Base-by-base conservation (phyloP, 495 filamentous ascomycete species). In the Talaromyces ruber region DNA sequence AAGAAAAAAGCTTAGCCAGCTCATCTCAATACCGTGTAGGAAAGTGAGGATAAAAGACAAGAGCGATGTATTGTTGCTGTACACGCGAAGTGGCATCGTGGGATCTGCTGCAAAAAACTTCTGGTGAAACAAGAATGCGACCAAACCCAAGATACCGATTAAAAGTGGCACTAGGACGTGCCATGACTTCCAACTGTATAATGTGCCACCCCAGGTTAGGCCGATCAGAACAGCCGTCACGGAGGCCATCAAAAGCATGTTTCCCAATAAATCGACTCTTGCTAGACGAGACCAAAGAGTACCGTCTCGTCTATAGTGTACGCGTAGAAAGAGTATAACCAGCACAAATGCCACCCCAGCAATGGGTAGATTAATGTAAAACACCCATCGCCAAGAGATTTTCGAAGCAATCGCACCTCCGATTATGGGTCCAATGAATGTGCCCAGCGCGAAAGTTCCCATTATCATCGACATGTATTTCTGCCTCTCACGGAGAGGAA, bases 331-430 rank as follows among this genome's bases (percentile, higher is more conserved):
- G 59, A 79, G 56, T 63, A 83, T 74, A 47, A 86, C 14, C 60
- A 78, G 81, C 25, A 77, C 73, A 0, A 84, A 81, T 1, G 75
- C 70, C 11, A 74, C 63, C 8, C 65, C 84, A 26, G 73, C 78
- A 14, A 86, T 70, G 22, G 74, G 63, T 9, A 86, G 67, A 64
- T 86, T 88, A 65, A 88, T 79, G 69, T 83, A 88, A 66, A 87
- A 87, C 51, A 80, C 80, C 83, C 81, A 82, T 16, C 81, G 57
- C 79, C 78, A 82, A 0, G 72, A 75, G 37, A 74, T 72, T 21
- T 60, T 76, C 22, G 78, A 45, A 11, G 84, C 84, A 66, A 89
- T 85, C 0, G 60, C 62, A 26, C 72, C 73, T 14, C 73, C 72
- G 8, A 75, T 64, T 0, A 72, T 34, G 4, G 71, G 70, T 1